phyloP scores from a whole-genome alignment of 164 flowering plant species.

The Nymphaea colorata region DNA sequence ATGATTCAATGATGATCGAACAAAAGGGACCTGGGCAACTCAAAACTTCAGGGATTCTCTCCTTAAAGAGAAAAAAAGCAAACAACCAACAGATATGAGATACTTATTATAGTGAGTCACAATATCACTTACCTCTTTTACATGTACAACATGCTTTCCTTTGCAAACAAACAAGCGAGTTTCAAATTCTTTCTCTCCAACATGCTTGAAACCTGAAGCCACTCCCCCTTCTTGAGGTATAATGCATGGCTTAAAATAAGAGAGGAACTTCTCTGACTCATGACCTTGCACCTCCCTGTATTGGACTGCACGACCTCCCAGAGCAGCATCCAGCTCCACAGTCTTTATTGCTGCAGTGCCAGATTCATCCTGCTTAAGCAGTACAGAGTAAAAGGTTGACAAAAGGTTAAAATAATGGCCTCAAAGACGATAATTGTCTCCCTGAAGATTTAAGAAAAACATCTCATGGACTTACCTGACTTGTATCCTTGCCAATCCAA shows the following conservation, averaged over 20 bases:
- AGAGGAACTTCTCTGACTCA: slow-evolving; percentile 91
- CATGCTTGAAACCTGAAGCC: slow-evolving; percentile 88
- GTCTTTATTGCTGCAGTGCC: slow-evolving; percentile 94
- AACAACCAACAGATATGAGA: not conserved
- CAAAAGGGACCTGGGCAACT: slow-evolving; percentile 66
- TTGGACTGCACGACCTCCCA: slow-evolving; percentile 99
- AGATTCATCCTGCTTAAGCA: slow-evolving; percentile 72
- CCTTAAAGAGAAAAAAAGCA: not conserved
- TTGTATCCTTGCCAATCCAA: slow-evolving; percentile 97
- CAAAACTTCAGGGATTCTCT: slow-evolving; percentile 1
- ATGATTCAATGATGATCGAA: slow-evolving; percentile 90
- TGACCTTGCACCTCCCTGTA: slow-evolving; percentile 98
- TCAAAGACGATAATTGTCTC: not conserved
- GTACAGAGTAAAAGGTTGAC: not conserved
- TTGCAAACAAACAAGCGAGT: slow-evolving; percentile 75
- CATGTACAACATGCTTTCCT: slow-evolving; percentile 96
- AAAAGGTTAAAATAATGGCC: slow-evolving; percentile 1
- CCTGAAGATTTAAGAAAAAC: not conserved
- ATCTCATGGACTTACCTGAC: slow-evolving; percentile 41
- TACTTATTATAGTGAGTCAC: not conserved
- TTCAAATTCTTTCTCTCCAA: slow-evolving; percentile 62
- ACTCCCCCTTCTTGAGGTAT: slow-evolving; percentile 93
- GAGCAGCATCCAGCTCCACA: slow-evolving; percentile 95
- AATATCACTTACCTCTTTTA: slow-evolving; percentile 71
- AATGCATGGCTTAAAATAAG: slow-evolving; percentile 96